These are phyloP conservation scores for Zopfochytrium polystomum DNA, from an alignment of 371 early-diverging fungal species.

Conservation along the genomic window DNA sequence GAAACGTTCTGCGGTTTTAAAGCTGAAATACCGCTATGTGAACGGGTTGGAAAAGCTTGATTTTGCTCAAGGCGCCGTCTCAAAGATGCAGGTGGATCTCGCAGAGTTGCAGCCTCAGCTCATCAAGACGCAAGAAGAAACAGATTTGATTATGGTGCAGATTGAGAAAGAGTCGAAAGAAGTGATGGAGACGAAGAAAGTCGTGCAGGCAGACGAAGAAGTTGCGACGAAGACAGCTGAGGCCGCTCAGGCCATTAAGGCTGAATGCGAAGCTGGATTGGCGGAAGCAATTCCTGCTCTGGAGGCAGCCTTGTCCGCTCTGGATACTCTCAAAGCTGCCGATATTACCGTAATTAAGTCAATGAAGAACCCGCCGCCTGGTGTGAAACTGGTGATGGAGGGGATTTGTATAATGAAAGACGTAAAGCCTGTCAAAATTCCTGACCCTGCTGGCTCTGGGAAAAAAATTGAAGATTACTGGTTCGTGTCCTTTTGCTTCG, in stretches of 20 bases:
- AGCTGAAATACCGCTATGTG: slow-evolving; percentile 45
- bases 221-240: slow-evolving; percentile 51
- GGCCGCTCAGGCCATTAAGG: slow-evolving; percentile 48
- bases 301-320: slow-evolving; percentile 49
- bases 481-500: slow-evolving; percentile 4
- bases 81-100: slow-evolving; percentile 55
- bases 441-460: slow-evolving; percentile 51
- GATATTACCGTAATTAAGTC: slow-evolving; percentile 55
- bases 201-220: slow-evolving; percentile 54
- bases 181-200: slow-evolving; percentile 40
- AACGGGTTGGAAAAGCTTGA: slow-evolving; percentile 54
- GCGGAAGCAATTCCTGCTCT: slow-evolving; percentile 55
- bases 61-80: slow-evolving; percentile 49
- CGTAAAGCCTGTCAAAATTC: slow-evolving; percentile 54
- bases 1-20: slow-evolving; percentile 41
- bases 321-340: slow-evolving; percentile 52
- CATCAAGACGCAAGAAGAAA: slow-evolving; percentile 48
- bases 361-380: slow-evolving; percentile 55
- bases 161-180: slow-evolving; percentile 53
- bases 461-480: slow-evolving; percentile 55
- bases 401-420: slow-evolving; percentile 57
- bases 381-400: slow-evolving; percentile 57
- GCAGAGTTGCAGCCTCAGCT: slow-evolving; percentile 54
- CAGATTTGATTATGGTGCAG: slow-evolving; percentile 50
- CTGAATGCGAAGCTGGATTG: slow-evolving; percentile 53